Percentiles rank a stretch among this genome's conserved stretches.
phyloP scores from a whole-genome alignment of 352 stramenopile genomes.

The Globisporangium emineosum region DNA sequence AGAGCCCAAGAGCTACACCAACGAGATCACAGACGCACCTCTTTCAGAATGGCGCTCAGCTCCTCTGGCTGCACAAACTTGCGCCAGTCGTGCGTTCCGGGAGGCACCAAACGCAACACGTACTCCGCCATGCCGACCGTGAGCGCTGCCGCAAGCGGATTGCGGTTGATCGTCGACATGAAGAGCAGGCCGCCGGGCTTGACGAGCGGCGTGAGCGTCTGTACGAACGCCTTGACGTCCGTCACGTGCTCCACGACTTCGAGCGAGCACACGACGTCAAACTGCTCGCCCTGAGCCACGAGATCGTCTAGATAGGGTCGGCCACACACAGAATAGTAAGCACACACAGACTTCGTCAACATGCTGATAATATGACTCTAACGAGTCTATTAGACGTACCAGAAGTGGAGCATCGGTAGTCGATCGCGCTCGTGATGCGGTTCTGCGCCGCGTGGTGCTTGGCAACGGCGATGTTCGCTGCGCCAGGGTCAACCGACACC shows the following conservation, averaged over 20 bases:
- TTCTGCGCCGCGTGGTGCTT: slow-evolving; percentile 55
- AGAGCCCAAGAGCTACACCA: neutral
- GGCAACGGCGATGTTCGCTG: slow-evolving; percentile 69
- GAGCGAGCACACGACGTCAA: slow-evolving; percentile 84
- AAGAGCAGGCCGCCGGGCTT: slow-evolving; percentile 82
- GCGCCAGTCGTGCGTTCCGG: slow-evolving; percentile 83
- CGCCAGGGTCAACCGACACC: slow-evolving; percentile 69
- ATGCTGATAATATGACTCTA: too few species aligned
- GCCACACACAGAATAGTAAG: neutral
- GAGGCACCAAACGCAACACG: slow-evolving; percentile 65
- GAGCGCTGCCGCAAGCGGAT: slow-evolving; percentile 53
- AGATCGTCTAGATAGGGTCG: slow-evolving; percentile 56
- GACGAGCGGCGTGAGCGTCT: slow-evolving; percentile 71
- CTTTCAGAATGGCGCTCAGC: slow-evolving; percentile 47
- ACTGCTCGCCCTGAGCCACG: slow-evolving; percentile 60
- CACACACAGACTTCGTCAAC: too few species aligned
- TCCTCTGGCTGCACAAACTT: slow-evolving; percentile 82
- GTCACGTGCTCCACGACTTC: slow-evolving; percentile 86
- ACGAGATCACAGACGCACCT: slow-evolving; percentile 24
- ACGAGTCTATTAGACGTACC: slow-evolving; percentile 25
- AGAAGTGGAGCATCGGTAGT: slow-evolving; percentile 81
- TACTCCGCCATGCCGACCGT: slow-evolving; percentile 79
- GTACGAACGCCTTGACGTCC: slow-evolving; percentile 63
- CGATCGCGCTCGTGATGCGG: slow-evolving; percentile 56
- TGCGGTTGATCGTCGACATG: slow-evolving; percentile 86